Percentiles rank a stretch among this genome's conserved stretches.
Conservation (phyloP, 1,284 basidiomycete genomes). For the Cryptococcus hybrid region DNA sequence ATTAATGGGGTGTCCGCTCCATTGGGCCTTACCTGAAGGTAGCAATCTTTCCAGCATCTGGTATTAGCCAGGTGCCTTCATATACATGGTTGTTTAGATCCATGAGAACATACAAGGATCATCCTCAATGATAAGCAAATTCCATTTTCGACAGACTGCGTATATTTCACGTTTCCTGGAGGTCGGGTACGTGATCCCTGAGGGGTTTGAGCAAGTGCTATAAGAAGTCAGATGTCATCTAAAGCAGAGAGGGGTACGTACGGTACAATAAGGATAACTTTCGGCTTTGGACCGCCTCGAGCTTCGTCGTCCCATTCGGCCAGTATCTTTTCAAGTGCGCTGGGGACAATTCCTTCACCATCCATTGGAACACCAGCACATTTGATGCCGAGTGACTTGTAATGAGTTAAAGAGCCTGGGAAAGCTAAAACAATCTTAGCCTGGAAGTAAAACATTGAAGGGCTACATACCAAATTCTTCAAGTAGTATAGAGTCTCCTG, state of each 20-base stretch:
- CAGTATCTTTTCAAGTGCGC: conserved; percentile 60
- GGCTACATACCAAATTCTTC: conserved; percentile 35
- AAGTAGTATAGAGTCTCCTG: conserved; percentile 30
- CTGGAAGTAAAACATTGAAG: background rate
- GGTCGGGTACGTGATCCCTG: conserved; percentile 63
- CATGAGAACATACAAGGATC: conserved; percentile 57
- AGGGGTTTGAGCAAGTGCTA: conserved; percentile 61
- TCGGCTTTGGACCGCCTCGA: conserved; percentile 57
- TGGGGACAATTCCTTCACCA: conserved; percentile 60
- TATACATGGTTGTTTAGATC: too few relatives aligned
- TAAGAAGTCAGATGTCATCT: background rate
- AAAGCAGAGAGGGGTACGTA: conserved; percentile 6
- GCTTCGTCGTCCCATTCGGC: conserved; percentile 61
- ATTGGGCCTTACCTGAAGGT: conserved; percentile 37
- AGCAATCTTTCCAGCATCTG: conserved; percentile 35
- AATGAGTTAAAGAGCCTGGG: conserved; percentile 54
- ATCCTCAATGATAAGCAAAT: conserved; percentile 67
- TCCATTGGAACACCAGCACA: conserved; percentile 66
- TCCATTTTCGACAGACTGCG: conserved; percentile 67
- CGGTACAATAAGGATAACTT: conserved; percentile 35
- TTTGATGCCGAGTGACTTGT: conserved; percentile 55
- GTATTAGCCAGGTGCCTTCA: background rate
- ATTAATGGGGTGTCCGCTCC: conserved; percentile 41
- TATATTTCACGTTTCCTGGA: conserved; percentile 70
- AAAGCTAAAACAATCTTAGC: conserved; percentile 47